phyloP scores from a whole-genome alignment of 345 rosid genomes.

The Acer yangbiense region DNA sequence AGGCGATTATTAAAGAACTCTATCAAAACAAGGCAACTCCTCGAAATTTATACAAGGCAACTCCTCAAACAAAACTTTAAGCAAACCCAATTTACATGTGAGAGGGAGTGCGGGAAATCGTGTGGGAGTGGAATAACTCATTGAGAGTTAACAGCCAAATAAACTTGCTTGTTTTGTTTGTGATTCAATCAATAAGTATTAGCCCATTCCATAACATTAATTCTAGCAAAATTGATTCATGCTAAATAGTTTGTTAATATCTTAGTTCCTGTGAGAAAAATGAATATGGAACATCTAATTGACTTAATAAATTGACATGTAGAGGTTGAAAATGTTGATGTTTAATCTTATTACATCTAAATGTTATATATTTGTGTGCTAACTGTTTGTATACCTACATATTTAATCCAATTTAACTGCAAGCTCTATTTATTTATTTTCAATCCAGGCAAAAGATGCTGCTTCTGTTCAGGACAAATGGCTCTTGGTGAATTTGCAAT shows the following conservation, averaged over 20 bases:
- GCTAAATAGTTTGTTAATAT: neutral
- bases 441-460: constrained; percentile 70
- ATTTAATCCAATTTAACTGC: constrained; percentile 14
- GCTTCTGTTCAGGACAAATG: constrained; percentile 87
- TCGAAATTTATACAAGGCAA: neutral
- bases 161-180: neutral
- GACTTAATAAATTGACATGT: neutral
- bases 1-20: neutral
- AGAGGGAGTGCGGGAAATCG: neutral
- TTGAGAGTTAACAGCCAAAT: too few relatives aligned
- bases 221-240: neutral
- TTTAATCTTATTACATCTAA: neutral
- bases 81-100: neutral
- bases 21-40: neutral
- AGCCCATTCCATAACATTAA: neutral
- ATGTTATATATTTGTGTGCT: neutral
- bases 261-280: neutral
- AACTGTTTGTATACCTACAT: neutral
- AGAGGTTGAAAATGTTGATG: neutral
- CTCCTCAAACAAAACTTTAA: neutral
- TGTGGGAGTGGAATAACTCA: neutral
- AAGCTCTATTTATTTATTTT: constrained; percentile 9
- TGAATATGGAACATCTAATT: neutral
- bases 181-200: neutral
- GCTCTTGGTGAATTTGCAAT: constrained; percentile 95